Conservation (phyloP, 2,329 filamentous ascomycete genomes). For the Fusarium transvaalense region DNA sequence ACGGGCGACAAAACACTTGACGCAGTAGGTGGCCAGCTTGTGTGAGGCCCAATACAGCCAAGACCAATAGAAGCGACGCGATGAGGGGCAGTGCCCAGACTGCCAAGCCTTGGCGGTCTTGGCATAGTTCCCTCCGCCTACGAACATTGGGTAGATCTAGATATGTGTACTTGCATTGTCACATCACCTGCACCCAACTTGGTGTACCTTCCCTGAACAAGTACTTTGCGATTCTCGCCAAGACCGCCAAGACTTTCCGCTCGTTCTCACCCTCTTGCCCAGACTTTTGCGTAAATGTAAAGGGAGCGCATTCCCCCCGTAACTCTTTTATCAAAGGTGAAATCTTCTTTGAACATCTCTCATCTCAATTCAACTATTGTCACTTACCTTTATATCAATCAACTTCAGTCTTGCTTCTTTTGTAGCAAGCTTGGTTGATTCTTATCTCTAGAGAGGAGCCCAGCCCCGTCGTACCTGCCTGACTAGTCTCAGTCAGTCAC, state of each 20-base stretch:
- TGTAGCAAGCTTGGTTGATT: conserved; percentile 1
- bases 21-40: conserved; percentile 49
- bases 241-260: conserved; percentile 56
- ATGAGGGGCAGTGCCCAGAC: conserved; percentile 55
- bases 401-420: conserved; percentile 14
- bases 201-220: conserved; percentile 16
- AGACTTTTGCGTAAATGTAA: conserved; percentile 54
- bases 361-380: conserved; percentile 27
- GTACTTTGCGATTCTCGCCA: conserved; percentile 47
- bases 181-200: rapidly evolving
- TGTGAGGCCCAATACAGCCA: conserved; percentile 46
- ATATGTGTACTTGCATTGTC: conserved; percentile 23
- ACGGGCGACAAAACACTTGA: conserved; percentile 50
- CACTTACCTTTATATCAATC: conserved; percentile 14
- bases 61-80: conserved; percentile 50
- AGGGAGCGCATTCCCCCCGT: conserved; percentile 53
- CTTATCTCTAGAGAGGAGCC: background rate
- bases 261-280: conserved; percentile 54
- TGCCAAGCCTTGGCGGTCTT: conserved; percentile 57
- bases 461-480: conserved; percentile 21
- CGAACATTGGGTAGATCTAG: conserved; percentile 30
- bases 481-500: conserved; percentile 30
- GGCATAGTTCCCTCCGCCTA: conserved; percentile 51
- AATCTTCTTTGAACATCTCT: conserved; percentile 46
- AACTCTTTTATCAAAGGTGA: conserved; percentile 38